Evolutionary conservation across 1,139 yeast genomes (phyloP), one percentile per base, ranked within the genome.

Genomic region (Taphrina deformans): DNA sequence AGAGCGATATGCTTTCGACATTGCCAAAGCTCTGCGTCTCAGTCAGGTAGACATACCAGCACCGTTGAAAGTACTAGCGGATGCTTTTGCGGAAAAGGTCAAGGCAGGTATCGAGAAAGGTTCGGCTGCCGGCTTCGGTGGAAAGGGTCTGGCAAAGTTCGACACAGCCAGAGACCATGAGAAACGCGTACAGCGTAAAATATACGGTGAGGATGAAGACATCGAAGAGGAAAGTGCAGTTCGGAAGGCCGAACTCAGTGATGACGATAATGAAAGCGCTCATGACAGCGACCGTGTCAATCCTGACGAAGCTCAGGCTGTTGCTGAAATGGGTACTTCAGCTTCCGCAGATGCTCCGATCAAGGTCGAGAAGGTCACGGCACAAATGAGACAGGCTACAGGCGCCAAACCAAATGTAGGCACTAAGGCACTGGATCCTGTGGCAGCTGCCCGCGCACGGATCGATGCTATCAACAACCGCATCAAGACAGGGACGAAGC

Each of bases 131-230:
- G 99, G 99, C 0, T 93, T 91, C 78, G 96, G 97, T 1, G 99
- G 99, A 24, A 87, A 88, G 72, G 99, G 99, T 0, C 80, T 93
- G 66, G 96, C 88, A 56, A 87, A 87, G 69, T 78, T 93, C 56
- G 96, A 89, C 68, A 84, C 83, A 62, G 80, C 83, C 10, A 79
- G 98, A 62, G 86, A 86, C 35, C 81, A 79, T 46, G 82, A 81
- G 40, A 79, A 85, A 67, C 80, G 79, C 65, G 72, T 80, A 59
- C 87, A 87, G 72, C 78, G 83, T 69, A 78, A 73, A 61, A 76
- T 77, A 1, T 76, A 74, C 65, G 79, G 75, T 45, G 75, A 75
- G 40, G 79, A 74, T 61, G 76, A 73, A 26, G 73, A 73, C 4
- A 75, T 74, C 7, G 78, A 72, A 21, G 72, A 70, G 14, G 71